Evolutionary conservation across 2,329 filamentous ascomycete genomes (phyloP), one percentile per base, ranked within the genome.

Genomic region (Iodosphaeria phyllophila): DNA sequence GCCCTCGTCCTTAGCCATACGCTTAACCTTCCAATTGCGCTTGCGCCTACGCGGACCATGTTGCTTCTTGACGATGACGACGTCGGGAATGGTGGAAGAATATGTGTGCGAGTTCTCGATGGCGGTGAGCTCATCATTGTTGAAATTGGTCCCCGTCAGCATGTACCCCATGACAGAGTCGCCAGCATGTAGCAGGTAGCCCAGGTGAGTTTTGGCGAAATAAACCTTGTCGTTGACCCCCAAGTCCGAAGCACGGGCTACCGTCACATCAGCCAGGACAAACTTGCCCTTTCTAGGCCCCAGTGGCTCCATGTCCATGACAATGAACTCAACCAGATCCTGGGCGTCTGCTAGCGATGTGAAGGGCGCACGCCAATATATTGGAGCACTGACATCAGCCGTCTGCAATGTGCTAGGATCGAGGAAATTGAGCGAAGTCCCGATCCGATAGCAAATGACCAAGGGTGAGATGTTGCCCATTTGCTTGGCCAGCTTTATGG

Each of bases 121-220:
- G 5, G 68, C 69, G 17, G 46, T 43, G 8, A 44, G 37, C 14
- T 47, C 35, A 5, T 35, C 37, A 33, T 39, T 44, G 34, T 47
- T 47, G 32, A 42, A 47, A 30, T 42, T 38, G 18, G 44, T 74
- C 24, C 82, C 84, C 4, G 70, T 73, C 24, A 98, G 54, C 48
- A 92, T 70, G 48, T 93, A 98, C n/a, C 89, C 89, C 64, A 98
- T 72, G 4, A 76, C 89, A 0, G 79, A 84, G 54, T 98, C 89
- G 26, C 89, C 89, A 0, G 80, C 70, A 40, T 91, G 77, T 8
- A 98, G 58, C 23, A 93, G 61, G 28, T 69, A 69, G 22, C 86
- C 89, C 5, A 98, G 62, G 49, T 98, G 89, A 16, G 89, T 95
- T 30, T 84, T 65, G 29, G 77, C 76, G 47, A 86, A 89, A 53